Conservation (phyloP, 2,329 filamentous ascomycete species). For the Clonostachys byssicola region DNA sequence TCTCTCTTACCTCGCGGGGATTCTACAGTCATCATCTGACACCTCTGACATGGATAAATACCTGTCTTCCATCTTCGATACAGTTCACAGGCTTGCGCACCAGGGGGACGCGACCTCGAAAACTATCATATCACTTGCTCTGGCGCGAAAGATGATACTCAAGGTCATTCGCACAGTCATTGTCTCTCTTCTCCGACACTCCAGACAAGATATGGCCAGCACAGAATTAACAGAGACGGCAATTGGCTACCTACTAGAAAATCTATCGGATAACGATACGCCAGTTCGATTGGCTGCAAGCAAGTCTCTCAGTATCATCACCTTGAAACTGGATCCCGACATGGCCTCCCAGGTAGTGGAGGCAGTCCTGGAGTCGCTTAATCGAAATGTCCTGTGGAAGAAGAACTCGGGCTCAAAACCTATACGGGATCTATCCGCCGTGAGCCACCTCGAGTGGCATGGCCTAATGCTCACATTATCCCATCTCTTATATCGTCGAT, state of each 20-base stretch:
- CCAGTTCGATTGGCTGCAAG: conserved; percentile 87
- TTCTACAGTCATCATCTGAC: conserved; percentile 65
- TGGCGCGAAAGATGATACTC: conserved; percentile 76
- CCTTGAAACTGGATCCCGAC: conserved; percentile 70
- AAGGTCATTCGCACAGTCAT: conserved; percentile 79
- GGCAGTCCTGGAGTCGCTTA: conserved; percentile 71
- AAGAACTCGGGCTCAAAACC: conserved; percentile 25
- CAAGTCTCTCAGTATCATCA: conserved; percentile 86
- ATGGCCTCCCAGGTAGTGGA: conserved; percentile 88
- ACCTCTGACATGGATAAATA: conserved; percentile 70
- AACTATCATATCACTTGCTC: conserved; percentile 64
- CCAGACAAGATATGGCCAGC: conserved; percentile 30
- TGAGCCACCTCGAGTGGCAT: conserved; percentile 86
- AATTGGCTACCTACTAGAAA: conserved; percentile 76
- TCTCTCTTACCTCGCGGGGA: conserved; percentile 73
- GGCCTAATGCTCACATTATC: conserved; percentile 84
- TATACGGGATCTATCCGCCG: conserved; percentile 62
- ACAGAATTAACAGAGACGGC: conserved; percentile 69
- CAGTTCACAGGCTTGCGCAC: conserved; percentile 55
- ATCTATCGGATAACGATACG: conserved; percentile 81
- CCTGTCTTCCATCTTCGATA: conserved; percentile 61
- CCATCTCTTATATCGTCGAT: conserved; percentile 80
- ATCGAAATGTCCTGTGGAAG: conserved; percentile 51
- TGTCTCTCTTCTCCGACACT: conserved; percentile 57
- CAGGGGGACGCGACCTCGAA: conserved; percentile 41